A percentile compares a stretch with the other conserved stretches of the same genome.
Evolutionary conservation across 129 eudicot species (phyloP).

Genomic region (Smallanthus sonchifolius): DNA sequence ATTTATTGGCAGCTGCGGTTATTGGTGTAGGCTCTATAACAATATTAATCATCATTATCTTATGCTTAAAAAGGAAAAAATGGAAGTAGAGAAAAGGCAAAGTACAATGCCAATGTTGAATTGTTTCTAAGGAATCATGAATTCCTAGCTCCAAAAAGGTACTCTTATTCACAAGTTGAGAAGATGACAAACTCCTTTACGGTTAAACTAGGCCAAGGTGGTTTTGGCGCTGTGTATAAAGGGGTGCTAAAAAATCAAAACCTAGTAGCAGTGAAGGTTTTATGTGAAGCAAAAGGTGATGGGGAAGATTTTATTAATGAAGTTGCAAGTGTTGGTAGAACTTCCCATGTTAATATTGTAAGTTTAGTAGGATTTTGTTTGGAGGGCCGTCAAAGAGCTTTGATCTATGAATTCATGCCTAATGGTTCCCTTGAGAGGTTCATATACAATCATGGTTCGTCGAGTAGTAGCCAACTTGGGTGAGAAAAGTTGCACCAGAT

Average conservation of each 20-base stretch:
- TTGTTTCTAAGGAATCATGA: conserved; percentile 22
- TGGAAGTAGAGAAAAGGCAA: neutral
- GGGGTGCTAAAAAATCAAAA: conserved; percentile 27
- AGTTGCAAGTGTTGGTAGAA: conserved; percentile 4
- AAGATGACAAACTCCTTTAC: conserved; percentile 36
- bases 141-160: conserved; percentile 34
- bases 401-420: conserved; percentile 32
- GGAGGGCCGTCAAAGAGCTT: conserved; percentile 22
- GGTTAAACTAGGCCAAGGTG: conserved; percentile 44
- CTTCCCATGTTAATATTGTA: conserved; percentile 20
- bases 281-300: conserved; percentile 17
- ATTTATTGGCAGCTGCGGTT: neutral
- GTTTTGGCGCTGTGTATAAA: conserved; percentile 43
- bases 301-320: conserved; percentile 38
- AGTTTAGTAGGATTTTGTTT: conserved; percentile 28
- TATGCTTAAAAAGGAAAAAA: neutral
- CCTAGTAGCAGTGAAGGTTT: conserved; percentile 24
- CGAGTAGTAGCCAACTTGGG: conserved; percentile 11
- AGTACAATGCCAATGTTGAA: conserved; percentile 22
- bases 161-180: conserved; percentile 32
- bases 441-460: neutral
- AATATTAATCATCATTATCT: neutral
- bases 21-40: neutral
- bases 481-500: conserved; percentile 26
- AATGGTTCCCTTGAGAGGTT: conserved; percentile 35